Percentiles rank a stretch among this genome's conserved stretches.
Conservation (phyloP, 106 monocot genomes). For the Hemerocallis citrina region DNA sequence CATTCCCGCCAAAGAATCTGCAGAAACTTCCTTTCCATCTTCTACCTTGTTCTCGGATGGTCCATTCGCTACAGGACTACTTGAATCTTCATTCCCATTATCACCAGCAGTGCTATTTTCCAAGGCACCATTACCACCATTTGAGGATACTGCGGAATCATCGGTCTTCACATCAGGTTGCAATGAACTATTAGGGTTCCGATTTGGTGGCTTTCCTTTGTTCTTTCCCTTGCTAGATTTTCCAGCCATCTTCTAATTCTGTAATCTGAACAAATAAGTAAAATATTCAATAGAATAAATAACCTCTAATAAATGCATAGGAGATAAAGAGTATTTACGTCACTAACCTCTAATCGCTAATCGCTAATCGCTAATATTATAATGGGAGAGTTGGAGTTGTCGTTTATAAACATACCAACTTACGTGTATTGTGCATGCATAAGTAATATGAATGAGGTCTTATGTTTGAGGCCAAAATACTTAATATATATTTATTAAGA, state of each 20-base stretch:
- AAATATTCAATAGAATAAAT: too few species aligned
- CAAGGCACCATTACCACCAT: conserved; percentile 3
- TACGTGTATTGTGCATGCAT: too few species aligned
- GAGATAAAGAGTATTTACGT: too few species aligned
- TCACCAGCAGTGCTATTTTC: conserved; percentile 20
- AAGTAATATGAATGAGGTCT: too few species aligned
- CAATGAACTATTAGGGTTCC: conserved; percentile 1
- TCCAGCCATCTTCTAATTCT: conserved; percentile 6
- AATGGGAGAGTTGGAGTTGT: too few species aligned
- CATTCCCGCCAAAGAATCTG: conserved; percentile 8
- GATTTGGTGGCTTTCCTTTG: conserved; percentile 31
- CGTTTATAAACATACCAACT: too few species aligned
- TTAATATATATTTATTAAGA: too few species aligned
- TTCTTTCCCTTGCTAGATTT: conserved; percentile 2
- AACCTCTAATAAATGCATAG: too few species aligned
- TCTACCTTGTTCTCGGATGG: conserved; percentile 7
- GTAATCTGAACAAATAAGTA: too few species aligned
- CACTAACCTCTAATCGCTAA: too few species aligned
- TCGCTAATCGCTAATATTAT: too few species aligned
- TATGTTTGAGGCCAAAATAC: too few species aligned
- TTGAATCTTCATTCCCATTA: conserved; percentile 13
- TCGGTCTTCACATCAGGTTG: conserved; percentile 15
- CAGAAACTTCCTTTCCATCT: background rate
- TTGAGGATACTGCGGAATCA: conserved; percentile 12
- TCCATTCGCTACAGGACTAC: conserved; percentile 6